phyloP scores from a whole-genome alignment of 257 asterid species.

The Craterostigma plantagineum region DNA sequence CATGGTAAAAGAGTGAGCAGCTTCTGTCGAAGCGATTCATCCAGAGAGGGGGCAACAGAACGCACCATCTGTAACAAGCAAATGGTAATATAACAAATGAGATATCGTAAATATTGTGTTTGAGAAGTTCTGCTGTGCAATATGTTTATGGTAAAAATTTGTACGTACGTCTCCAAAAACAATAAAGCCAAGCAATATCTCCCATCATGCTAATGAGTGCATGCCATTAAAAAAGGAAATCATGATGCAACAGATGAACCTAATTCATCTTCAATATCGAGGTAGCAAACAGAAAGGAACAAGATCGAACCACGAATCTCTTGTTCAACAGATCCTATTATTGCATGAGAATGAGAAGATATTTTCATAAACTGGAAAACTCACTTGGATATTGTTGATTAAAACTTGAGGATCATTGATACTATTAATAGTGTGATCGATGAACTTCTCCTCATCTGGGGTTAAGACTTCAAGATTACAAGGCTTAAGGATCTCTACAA shows the following conservation, averaged over 20 bases:
- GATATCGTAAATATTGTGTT: too few species aligned
- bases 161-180: too few species aligned
- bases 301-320: too few species aligned
- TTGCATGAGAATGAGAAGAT: background rate
- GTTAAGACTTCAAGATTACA: conserved; percentile 39
- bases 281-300: too few species aligned
- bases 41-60: conserved; percentile 73
- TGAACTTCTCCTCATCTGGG: conserved; percentile 49
- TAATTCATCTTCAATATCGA: too few species aligned
- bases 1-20: conserved; percentile 81
- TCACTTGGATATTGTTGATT: conserved; percentile 91
- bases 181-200: too few species aligned
- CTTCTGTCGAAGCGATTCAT: conserved; percentile 42
- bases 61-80: conserved; percentile 54
- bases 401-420: conserved; percentile 66
- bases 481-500: conserved; percentile 85
- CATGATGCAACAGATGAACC: too few species aligned
- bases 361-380: conserved; percentile 3
- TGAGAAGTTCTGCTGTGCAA: too few species aligned
- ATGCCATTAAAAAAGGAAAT: too few species aligned
- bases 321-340: background rate
- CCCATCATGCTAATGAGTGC: too few species aligned
- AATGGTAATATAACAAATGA: too few species aligned
- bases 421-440: conserved; percentile 41
- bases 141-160: too few species aligned